Evolutionary conservation across 345 rosid genomes (phyloP), one percentile per base, ranked within the genome.

Genomic region (Brassica nigra): DNA sequence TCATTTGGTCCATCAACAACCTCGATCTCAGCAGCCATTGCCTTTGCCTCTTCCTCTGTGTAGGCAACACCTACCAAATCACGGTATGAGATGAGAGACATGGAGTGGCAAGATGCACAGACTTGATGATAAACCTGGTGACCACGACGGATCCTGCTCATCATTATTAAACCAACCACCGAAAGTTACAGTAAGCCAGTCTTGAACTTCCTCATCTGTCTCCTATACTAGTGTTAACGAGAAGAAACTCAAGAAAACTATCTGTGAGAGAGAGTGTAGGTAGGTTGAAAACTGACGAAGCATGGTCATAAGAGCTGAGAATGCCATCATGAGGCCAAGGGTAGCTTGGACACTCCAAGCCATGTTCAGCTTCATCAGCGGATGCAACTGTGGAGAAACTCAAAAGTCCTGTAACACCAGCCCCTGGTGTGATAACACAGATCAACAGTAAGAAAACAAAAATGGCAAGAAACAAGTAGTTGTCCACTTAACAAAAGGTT

Each of bases 261-360:
- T 23, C 6, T 62, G 31, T 11, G 71, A 52, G 0, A 57, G 28
- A 39, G 28, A 39, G 14, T 37, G 73, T 29, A 59, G 61, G 1
- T 6, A 59, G 61, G 1, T 6, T 37, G 20, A 66, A 59, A 55
- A 90, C 99, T 91, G 80, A 95, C 98, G 99, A 95, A 70, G 97
- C 91, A 88, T 95, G 99, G 83, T 95, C 98, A 66, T 91, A 95
- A 42, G 97, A 91, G 80, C 98, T 91, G 33, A 95, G 93, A 76
- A 95, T 95, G 79, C 97, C 97, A 20, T 84, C 36, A 77, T 93
- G 99, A 70, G 99, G 99, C 99, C 99, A 95, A 44, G 99, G 99
- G 83, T 91, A 95, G 84, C 49, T 79, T 27, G 99, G 89, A 84
- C 82, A 86, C 62, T 74, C 95, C 84, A 95, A 83, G 23, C 99